These are phyloP conservation scores for Fibroporia radiculosa DNA, from an alignment of 768 basidiomycete genomes.

Conservation along the genomic window DNA sequence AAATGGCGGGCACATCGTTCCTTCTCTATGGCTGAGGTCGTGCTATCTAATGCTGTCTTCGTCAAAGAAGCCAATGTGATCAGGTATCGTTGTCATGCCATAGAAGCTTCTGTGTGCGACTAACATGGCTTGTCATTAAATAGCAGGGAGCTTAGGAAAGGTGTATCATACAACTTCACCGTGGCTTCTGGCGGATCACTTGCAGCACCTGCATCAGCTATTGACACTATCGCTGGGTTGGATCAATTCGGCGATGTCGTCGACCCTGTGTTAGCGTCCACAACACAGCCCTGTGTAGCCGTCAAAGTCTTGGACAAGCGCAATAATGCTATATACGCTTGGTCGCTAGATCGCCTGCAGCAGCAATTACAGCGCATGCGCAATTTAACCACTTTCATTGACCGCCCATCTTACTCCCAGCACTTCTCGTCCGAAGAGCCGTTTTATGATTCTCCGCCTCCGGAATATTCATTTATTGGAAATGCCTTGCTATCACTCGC, in stretches of 20 bases:
- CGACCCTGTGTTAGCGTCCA: constrained; percentile 68
- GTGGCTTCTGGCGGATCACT: constrained; percentile 78
- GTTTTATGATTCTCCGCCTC: constrained; percentile 84
- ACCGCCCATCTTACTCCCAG: constrained; percentile 86
- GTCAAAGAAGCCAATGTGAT: constrained; percentile 95
- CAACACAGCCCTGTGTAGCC: constrained; percentile 75
- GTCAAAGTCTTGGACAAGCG: constrained; percentile 89
- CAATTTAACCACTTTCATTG: constrained; percentile 82
- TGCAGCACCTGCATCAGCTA: constrained; percentile 71
- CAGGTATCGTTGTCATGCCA: constrained; percentile 39
- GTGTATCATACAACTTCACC: constrained; percentile 88
- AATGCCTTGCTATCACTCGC: constrained; percentile 78
- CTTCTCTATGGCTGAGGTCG: constrained; percentile 89
- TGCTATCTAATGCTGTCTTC: constrained; percentile 75
- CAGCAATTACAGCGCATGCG: constrained; percentile 92
- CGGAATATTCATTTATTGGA: constrained; percentile 90
- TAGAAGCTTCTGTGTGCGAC: not conserved
- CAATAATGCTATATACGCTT: constrained; percentile 81
- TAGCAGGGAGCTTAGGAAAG: constrained; percentile 82
- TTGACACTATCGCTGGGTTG: constrained; percentile 80
- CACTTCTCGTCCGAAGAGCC: constrained; percentile 93
- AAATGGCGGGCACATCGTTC: constrained; percentile 80
- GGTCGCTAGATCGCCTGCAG: constrained; percentile 84
- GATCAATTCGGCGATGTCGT: constrained; percentile 91
- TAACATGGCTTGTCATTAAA: not conserved